Base-by-base conservation (phyloP, 2,329 filamentous ascomycete species). In the Nannizziopsis barbatae region DNA sequence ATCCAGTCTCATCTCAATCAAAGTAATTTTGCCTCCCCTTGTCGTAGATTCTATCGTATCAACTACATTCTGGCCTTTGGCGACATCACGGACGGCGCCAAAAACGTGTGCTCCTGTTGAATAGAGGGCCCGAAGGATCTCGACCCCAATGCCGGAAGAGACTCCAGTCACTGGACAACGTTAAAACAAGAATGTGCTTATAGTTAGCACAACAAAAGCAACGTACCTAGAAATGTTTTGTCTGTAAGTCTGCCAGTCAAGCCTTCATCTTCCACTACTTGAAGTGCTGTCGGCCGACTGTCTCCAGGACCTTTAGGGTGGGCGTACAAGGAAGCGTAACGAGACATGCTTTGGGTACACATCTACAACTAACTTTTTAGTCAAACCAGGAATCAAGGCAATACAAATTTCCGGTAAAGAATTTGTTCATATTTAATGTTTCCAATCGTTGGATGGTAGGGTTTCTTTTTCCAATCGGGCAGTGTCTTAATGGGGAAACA, bases 61-160 rank as follows among this genome's bases (percentile, higher is more conserved):
- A 20, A 58, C 60, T 7, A 62, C 62, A 31, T 60, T 50, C 18
- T 62, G 45, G 11, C 66, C 55, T 53, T 68, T 71, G 10, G 50
- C 35, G 17, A 49, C 43, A 47, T 61, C 62, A 35, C 70, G 63
- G 1, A 62, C 70, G 36, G 65, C 65, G 11, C 72, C 60, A 45
- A 72, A 67, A 17, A 71, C 53, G 12, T 58, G 51, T 5, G 51
- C 52, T 0, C 67, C 66, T 8, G 53, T 50, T 20, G 63, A 58
- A 15, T 68, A 65, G 48, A 71, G 57, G 12, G 59, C 58, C n/a
- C 58, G 53, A 7, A 62, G 62, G 15, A 65, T 65, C 22, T 55
- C 53, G 14, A 58, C 59, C 15, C 68, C 70, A 35, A 72, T 61
- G 30, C 61, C 60, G 7, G 62, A 62, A 14, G 64, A 65, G 6